phyloP scores from a whole-genome alignment of 1,139 yeast species.

The Sugiyamaella xylanicola region DNA sequence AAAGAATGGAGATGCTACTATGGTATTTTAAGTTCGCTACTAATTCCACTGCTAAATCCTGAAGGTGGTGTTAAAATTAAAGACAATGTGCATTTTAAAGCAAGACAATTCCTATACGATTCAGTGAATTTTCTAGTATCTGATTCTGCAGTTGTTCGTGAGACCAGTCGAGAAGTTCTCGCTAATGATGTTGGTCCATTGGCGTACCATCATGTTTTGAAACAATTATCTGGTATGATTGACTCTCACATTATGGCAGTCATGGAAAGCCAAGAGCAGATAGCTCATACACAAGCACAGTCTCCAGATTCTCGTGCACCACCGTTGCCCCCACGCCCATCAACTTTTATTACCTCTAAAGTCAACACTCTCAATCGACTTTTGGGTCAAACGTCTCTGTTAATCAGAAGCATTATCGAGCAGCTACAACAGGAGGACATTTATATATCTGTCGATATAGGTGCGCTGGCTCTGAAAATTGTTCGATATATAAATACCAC shows the following conservation, averaged over 20 bases:
- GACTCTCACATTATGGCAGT: slow-evolving; percentile 32
- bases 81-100: slow-evolving; percentile 34
- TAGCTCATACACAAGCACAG: not conserved
- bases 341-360: slow-evolving; percentile 2
- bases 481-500: slow-evolving; percentile 38
- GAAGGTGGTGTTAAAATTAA: slow-evolving; percentile 32
- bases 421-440: slow-evolving; percentile 46
- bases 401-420: slow-evolving; percentile 47
- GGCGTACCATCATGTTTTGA: slow-evolving; percentile 46
- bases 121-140: slow-evolving; percentile 33
- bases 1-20: slow-evolving; percentile 42
- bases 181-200: slow-evolving; percentile 50
- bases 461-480: slow-evolving; percentile 45
- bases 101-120: slow-evolving; percentile 33
- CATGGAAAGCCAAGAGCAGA: not conserved
- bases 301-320: not conserved
- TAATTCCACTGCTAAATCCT: slow-evolving; percentile 35
- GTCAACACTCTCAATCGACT: slow-evolving; percentile 40
- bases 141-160: slow-evolving; percentile 41
- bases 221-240: slow-evolving; percentile 36
- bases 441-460: slow-evolving; percentile 47
- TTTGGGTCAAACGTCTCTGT: slow-evolving; percentile 47
- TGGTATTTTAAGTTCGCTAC: slow-evolving; percentile 52
- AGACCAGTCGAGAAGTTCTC: slow-evolving; percentile 52
- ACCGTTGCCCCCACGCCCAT: slow-evolving; percentile 15